Percentiles rank a stretch among this genome's conserved stretches.
Evolutionary conservation across 2,329 filamentous ascomycete species (phyloP).

Genomic region (Botrytis porri): DNA sequence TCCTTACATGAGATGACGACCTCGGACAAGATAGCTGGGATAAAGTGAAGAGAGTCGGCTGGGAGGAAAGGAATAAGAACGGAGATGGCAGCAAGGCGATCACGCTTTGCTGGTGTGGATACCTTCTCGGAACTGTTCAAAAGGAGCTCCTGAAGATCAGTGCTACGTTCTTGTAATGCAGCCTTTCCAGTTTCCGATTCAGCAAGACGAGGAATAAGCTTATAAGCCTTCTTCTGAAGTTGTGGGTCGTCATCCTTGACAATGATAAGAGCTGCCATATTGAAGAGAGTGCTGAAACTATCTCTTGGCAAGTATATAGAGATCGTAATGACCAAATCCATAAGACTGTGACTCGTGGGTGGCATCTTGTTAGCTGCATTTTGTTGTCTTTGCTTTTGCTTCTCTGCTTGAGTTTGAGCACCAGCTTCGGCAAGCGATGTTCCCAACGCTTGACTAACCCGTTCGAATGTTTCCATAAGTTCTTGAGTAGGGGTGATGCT

Average conservation of each 20-base stretch:
- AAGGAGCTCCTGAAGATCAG: conserved; percentile 78
- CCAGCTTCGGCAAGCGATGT: conserved; percentile 59
- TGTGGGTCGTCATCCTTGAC: conserved; percentile 81
- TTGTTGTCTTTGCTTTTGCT: conserved; percentile 59
- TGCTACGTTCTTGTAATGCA: conserved; percentile 73
- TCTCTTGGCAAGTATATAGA: conserved; percentile 87
- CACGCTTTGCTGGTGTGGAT: conserved; percentile 78
- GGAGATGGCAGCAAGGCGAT: conserved; percentile 78
- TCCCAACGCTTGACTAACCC: conserved; percentile 82
- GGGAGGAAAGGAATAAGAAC: conserved; percentile 79
- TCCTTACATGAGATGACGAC: conserved; percentile 97
- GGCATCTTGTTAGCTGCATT: conserved; percentile 70
- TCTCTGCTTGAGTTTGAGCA: conserved; percentile 60
- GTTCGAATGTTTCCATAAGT: conserved; percentile 82
- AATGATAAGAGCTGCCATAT: conserved; percentile 79
- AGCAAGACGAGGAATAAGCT: conserved; percentile 86
- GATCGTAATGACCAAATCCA: conserved; percentile 96
- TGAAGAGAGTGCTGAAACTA: conserved; percentile 81
- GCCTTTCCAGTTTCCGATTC: conserved; percentile 72
- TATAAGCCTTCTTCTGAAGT: conserved; percentile 98
- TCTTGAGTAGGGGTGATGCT: conserved; percentile 79
- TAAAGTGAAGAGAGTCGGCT: conserved; percentile 79
- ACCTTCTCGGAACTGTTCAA: conserved; percentile 79
- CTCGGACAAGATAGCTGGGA: conserved; percentile 86
- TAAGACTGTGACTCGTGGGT: conserved; percentile 88